phyloP scores from a whole-genome alignment of 148 eudicot genomes.

The Simmondsia chinensis region DNA sequence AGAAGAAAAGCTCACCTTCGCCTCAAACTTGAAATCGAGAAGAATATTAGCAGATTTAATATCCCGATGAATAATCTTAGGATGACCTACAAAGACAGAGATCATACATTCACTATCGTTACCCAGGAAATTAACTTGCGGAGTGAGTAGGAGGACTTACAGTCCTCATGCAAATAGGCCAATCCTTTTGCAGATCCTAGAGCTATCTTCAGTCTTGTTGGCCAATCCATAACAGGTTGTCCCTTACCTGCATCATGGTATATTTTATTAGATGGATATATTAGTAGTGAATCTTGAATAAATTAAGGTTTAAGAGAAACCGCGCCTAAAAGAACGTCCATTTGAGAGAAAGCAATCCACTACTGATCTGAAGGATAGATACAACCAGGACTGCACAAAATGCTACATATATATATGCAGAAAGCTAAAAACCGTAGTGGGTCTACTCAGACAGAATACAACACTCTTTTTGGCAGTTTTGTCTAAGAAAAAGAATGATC shows the following conservation, averaged over 20 bases:
- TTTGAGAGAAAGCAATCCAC: no score
- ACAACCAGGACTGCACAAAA: no score
- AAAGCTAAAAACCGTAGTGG: no score
- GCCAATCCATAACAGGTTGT: slow-evolving; percentile 52
- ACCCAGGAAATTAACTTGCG: background rate
- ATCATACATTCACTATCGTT: slow-evolving; percentile 3
- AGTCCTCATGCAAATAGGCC: slow-evolving; percentile 77
- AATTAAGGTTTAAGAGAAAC: background rate
- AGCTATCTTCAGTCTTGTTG: slow-evolving; percentile 59
- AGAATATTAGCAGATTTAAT: slow-evolving; percentile 96
- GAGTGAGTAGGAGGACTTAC: slow-evolving; percentile 29
- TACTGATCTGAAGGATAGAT: no score
- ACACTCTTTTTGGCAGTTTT: no score
- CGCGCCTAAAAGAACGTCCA: no score
- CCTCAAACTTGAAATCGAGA: slow-evolving; percentile 77
- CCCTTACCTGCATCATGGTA: slow-evolving; percentile 41
- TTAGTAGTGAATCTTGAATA: background rate
- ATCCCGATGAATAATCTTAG: slow-evolving; percentile 94
- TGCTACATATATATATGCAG: no score
- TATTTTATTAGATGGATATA: slow-evolving; percentile 6
- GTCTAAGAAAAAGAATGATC: no score
- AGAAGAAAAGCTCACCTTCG: slow-evolving; percentile 48
- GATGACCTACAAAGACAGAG: slow-evolving; percentile 59
- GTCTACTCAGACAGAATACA: no score
- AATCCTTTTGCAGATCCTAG: slow-evolving; percentile 81